Percentiles rank a stretch among this genome's conserved stretches.
Conservation (phyloP, 1,284 basidiomycete genomes). For the Malassezia obtusa region DNA sequence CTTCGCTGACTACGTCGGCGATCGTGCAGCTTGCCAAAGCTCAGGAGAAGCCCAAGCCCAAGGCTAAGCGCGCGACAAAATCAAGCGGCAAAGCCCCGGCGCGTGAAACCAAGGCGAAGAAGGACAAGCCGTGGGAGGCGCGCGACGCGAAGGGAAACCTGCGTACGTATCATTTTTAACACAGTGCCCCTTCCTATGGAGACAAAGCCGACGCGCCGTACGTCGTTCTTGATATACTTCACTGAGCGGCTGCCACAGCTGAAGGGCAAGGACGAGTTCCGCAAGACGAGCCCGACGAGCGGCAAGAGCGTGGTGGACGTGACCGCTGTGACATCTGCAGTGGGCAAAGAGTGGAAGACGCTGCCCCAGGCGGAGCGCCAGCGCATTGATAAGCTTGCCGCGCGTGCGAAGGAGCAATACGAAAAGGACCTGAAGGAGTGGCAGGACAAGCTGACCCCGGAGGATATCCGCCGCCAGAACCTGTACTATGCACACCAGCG, state of each 20-base stretch:
- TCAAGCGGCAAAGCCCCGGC: neutral
- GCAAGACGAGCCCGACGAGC: constrained; percentile 24
- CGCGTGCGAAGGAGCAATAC: constrained; percentile 28
- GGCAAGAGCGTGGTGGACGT: constrained; percentile 30
- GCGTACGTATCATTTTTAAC: constrained; percentile 6
- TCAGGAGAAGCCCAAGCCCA: neutral
- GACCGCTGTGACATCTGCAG: constrained; percentile 22
- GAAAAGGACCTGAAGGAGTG: constrained; percentile 30
- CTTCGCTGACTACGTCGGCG: neutral
- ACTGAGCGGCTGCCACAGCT: constrained; percentile 26
- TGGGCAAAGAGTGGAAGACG: constrained; percentile 32
- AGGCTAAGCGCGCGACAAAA: neutral
- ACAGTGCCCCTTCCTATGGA: constrained; percentile 38
- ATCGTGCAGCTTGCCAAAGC: neutral
- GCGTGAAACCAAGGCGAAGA: neutral
- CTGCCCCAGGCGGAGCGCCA: constrained; percentile 19
- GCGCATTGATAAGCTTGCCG: constrained; percentile 26
- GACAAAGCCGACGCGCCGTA: constrained; percentile 31
- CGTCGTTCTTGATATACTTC: constrained; percentile 37
- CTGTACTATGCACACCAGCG: constrained; percentile 31
- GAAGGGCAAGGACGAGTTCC: constrained; percentile 25
- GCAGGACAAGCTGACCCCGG: constrained; percentile 31
- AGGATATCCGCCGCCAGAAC: constrained; percentile 43
- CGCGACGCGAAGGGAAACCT: constrained; percentile 15
- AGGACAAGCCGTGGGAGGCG: constrained; percentile 15